phyloP scores from a whole-genome alignment of 805 yeast genomes.

The Blastobotrys peoriensis region DNA sequence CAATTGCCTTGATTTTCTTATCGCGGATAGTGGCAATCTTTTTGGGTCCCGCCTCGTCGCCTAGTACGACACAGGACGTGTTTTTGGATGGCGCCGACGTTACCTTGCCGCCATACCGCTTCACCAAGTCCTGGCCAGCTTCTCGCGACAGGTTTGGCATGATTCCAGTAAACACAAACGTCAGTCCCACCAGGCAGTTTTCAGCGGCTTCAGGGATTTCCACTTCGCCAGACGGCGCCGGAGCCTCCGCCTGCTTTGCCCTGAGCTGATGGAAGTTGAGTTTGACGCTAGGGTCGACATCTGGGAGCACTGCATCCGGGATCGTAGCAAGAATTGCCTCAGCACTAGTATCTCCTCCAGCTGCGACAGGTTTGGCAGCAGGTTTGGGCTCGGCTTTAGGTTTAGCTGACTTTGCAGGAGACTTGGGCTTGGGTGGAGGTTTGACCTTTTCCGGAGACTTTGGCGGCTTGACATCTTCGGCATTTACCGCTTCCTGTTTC shows the following conservation, averaged over 20 bases:
- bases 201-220: conserved; percentile 78
- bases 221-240: conserved; percentile 19
- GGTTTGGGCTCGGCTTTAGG: neutral
- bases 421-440: conserved; percentile 4
- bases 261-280: conserved; percentile 55
- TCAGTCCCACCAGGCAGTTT: conserved; percentile 80
- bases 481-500: no score
- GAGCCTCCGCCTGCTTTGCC: conserved; percentile 32
- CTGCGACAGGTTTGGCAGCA: conserved; percentile 4
- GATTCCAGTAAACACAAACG: conserved; percentile 90
- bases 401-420: neutral
- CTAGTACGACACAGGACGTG: conserved; percentile 84
- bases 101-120: conserved; percentile 85
- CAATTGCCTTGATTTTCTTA: conserved; percentile 70
- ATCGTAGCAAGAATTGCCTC: conserved; percentile 55
- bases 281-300: conserved; percentile 41
- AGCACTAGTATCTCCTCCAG: conserved; percentile 35
- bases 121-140: conserved; percentile 68
- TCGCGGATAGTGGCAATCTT: conserved; percentile 76
- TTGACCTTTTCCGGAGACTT: neutral
- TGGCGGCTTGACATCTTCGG: neutral
- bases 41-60: conserved; percentile 96
- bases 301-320: conserved; percentile 66
- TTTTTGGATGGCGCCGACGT: conserved; percentile 74
- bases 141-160: conserved; percentile 75